Evolutionary conservation across 2,329 filamentous ascomycete genomes (phyloP).

Genomic region (Ceratocystis huliohia): DNA sequence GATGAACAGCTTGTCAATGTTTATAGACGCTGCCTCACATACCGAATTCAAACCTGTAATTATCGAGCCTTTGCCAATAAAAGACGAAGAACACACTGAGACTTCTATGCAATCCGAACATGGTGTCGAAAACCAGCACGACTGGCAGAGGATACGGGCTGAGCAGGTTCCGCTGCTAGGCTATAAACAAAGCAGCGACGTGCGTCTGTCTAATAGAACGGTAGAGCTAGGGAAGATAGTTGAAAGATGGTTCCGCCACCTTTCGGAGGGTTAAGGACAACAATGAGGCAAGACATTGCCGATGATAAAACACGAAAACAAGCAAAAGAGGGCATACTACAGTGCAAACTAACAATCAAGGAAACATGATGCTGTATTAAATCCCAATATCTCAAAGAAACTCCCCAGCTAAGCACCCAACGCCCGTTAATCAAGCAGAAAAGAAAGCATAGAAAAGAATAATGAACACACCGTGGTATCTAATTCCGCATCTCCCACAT

Average conservation of each 20-base stretch:
- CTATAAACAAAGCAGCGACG: constrained; percentile 17
- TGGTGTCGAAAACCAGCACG: background rate
- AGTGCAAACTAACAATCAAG: constrained; percentile 14
- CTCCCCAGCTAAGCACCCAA: constrained; percentile 2
- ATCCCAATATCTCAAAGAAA: constrained; percentile 4
- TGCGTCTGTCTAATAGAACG: constrained; percentile 16
- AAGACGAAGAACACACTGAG: background rate
- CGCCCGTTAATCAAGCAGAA: constrained; percentile 8
- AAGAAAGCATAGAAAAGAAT: constrained; percentile 14
- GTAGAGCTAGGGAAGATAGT: constrained; percentile 4
- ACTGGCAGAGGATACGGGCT: background rate
- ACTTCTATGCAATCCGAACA: background rate
- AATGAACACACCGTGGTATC: constrained; percentile 9
- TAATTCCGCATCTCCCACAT: background rate
- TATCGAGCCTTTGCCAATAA: constrained; percentile 32
- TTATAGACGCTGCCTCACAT: constrained; percentile 48
- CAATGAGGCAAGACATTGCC: background rate
- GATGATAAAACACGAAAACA: background rate
- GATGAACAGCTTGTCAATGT: constrained; percentile 45
- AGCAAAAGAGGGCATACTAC: constrained; percentile 11
- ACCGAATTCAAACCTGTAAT: constrained; percentile 35
- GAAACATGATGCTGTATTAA: background rate
- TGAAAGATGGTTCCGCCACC: constrained; percentile 15
- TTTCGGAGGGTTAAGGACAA: background rate
- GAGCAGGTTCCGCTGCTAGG: constrained; percentile 19